These are phyloP conservation scores for Adiantum capillusveneris DNA, from an alignment of 75 land plant species.

Conservation along the genomic window DNA sequence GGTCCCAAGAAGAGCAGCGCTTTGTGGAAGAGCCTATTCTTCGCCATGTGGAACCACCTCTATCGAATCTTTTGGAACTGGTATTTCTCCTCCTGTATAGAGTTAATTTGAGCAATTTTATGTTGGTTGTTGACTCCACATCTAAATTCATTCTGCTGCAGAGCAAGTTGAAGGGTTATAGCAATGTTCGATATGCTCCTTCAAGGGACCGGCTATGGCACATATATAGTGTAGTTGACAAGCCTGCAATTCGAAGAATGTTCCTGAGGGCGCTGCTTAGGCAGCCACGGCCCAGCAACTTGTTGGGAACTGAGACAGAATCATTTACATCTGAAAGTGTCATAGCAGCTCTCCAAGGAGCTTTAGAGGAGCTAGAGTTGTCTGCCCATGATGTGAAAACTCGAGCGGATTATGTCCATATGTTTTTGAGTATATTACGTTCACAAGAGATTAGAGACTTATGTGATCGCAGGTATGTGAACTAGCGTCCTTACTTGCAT, in stretches of 20 bases:
- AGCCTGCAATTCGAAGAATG: slow-evolving; percentile 70
- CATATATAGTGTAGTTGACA: slow-evolving; percentile 71
- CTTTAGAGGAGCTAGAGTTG: slow-evolving; percentile 90
- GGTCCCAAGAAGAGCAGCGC: slow-evolving; percentile 62
- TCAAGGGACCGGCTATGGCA: slow-evolving; percentile 98
- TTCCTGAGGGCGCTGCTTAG: slow-evolving; percentile 85
- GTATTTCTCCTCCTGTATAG: no score
- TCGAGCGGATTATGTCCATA: slow-evolving; percentile 82
- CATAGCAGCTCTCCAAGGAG: slow-evolving; percentile 59
- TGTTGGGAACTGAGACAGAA: slow-evolving; percentile 23
- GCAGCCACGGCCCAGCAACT: slow-evolving; percentile 60
- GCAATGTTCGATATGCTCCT: slow-evolving; percentile 64
- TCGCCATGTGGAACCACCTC: slow-evolving; percentile 95
- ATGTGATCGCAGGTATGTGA: slow-evolving; percentile 6
- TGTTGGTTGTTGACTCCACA: no score
- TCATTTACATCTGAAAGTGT: slow-evolving; percentile 61
- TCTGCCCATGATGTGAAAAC: slow-evolving; percentile 52
- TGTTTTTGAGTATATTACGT: slow-evolving; percentile 79
- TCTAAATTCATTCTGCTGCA: no score
- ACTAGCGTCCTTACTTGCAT: no score
- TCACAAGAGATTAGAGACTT: slow-evolving; percentile 64
- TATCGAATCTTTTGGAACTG: slow-evolving; percentile 90
- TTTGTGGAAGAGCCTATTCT: slow-evolving; percentile 91
- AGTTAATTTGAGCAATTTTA: no score
- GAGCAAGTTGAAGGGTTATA: slow-evolving; percentile 85